phyloP scores from a whole-genome alignment of 2,329 filamentous ascomycete species.

The Arthroderma sp. region DNA sequence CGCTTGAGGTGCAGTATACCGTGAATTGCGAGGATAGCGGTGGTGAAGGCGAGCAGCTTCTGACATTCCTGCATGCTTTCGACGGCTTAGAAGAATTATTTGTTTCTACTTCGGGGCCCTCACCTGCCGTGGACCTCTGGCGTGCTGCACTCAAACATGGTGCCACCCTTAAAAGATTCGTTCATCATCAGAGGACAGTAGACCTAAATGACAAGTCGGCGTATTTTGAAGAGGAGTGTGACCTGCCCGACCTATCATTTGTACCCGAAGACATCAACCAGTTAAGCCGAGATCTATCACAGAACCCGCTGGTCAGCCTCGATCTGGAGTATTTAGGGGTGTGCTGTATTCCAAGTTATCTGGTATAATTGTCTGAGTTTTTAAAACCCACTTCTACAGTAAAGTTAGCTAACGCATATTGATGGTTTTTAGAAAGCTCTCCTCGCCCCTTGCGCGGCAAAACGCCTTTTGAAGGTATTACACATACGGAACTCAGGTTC shows the following conservation, averaged over 20 bases:
- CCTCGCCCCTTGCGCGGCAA: not conserved
- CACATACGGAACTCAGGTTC: constrained; percentile 1
- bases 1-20: not conserved
- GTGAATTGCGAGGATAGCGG: not conserved
- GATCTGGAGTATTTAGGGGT: constrained; percentile 4
- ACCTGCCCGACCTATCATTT: not conserved
- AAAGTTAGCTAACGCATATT: not conserved
- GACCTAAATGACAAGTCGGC: not conserved
- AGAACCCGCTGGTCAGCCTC: not conserved
- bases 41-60: not conserved
- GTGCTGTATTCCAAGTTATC: not conserved
- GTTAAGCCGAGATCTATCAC: not conserved
- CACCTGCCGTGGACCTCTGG: not conserved
- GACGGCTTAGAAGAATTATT: constrained; percentile 2
- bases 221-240: not conserved
- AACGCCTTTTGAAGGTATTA: not conserved
- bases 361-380: not conserved
- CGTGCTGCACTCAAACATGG: constrained; percentile 1
- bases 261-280: not conserved
- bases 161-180: constrained; percentile 3
- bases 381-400: not conserved
- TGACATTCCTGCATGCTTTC: constrained; percentile 1
- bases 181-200: constrained; percentile 2
- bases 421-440: constrained; percentile 1
- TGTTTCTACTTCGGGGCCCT: not conserved